Base-by-base conservation (phyloP, 768 basidiomycete genomes). In the Rhodosporidiobolus sp. region DNA sequence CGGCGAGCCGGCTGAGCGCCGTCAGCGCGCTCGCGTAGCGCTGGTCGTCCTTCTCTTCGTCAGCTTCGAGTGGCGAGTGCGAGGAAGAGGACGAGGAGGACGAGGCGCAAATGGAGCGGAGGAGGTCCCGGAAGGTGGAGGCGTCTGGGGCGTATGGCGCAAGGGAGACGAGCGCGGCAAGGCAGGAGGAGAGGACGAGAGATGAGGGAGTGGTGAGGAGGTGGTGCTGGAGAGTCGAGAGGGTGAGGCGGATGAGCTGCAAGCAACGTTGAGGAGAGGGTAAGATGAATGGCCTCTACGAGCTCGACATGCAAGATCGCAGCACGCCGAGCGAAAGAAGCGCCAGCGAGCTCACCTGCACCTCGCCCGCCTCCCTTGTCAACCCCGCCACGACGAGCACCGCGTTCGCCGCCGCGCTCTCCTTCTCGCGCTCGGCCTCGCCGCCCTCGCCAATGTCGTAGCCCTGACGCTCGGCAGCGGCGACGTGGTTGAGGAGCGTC, bases 401-500 rank as follows among this genome's bases (percentile, higher is more conserved):
- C 7, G 38, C 30, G 16, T 43, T 66, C 14, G 52, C 50, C 38
- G 59, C 67, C 5, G 46, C 45, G 3, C 19, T n/a, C 54, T 62
- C 54, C 2, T 6, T n/a, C 11, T 16, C 57, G 35, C 22, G 26
- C 32, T 5, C 49, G 26, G 69, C 48, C 60, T 2, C 22, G 11
- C 4, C 46, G 2, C 14, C 30, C 10, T 12, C 59, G 5, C 54
- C 61, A 30, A 43, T 45, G 24, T 58, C 34, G 50, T 62, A 35
- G 16, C 46, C 64, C 19, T 50, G 35, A 12, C 53, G 54, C 50
- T 67, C 64, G 53, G 46, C 24, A 4, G 43, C 16, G 7, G 91
- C 88, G 70, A 97, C 89, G 80, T 91, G 90, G 79, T 98, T 97
- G 70, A 98, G 85, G 20, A 98, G 86, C 9, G 95, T 96, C 80